Base-by-base conservation (phyloP, 2,329 filamentous ascomycete species). In the Ophiocordyceps camponoti-rufipedis region DNA sequence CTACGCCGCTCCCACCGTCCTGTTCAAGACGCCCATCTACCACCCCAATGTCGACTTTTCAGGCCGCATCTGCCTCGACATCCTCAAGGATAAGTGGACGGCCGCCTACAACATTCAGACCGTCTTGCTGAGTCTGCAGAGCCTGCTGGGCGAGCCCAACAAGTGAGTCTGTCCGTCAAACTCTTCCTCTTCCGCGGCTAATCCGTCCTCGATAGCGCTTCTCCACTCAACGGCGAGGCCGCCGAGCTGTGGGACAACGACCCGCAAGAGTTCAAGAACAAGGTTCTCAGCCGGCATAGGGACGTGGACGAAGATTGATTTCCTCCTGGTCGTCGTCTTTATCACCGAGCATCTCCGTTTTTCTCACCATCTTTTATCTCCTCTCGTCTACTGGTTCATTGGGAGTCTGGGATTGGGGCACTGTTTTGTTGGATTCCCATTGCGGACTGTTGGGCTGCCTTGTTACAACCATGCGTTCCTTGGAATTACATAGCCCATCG, bases 1-100 rank as follows among this genome's bases (percentile, higher is more conserved):
- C 10, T 95, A 95, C 62, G 76, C 81, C 1, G 78, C 91, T 19
- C 91, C 91, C 0, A 86, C 82, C 2, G 91, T 98, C 16, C 74
- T 94, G 48, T 98, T 95, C 78, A 94, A 88, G 70, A 98, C 93
- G 7, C 91, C 91, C 35, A 95, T 98, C 66, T 98, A 96, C 71
- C 91, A 98, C 64, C 91, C 91, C 45, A 98, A 98, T 56, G 85
- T 98, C 55, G 91, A 98, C 67, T 95, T 98, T 68, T 88, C 84
- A 4, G 91, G 91, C 39, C 78, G 91, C 47, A 98, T 98, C 64
- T 98, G 91, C 63, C 73, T 98, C 49, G 93, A 98, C 59, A 98
- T 98, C 54, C 72, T 98, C 52, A 96, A 95, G 73, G 91, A 96
- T 64, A 95, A 95, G 69, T 98, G 91, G 91, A 94, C 87, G 48